Conservation (phyloP, 2,329 filamentous ascomycete species). For the Colletotrichum sp. region DNA sequence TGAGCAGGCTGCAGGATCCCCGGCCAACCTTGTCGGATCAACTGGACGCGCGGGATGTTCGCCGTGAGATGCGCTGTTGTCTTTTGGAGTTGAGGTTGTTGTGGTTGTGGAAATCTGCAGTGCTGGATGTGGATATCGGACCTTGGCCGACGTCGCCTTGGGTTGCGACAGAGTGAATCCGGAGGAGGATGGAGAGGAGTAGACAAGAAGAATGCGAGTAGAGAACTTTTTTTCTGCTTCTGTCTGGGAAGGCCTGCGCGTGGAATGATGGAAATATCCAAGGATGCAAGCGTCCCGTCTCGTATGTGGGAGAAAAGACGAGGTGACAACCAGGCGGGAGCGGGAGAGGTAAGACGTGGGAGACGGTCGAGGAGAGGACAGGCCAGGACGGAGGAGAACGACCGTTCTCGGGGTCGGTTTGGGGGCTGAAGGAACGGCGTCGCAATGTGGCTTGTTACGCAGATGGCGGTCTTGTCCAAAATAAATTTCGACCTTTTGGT, state of each 20-base stretch:
- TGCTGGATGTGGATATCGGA: constrained; percentile 2
- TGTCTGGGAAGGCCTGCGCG: neutral
- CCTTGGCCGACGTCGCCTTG: neutral
- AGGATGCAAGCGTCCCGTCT: neutral
- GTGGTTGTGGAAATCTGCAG: neutral
- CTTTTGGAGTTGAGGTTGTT: neutral
- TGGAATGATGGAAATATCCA: neutral
- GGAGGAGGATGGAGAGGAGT: neutral
- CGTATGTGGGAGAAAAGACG: neutral
- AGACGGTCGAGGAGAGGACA: neutral
- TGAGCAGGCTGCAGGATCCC: neutral
- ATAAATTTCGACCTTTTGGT: neutral
- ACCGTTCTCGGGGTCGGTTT: neutral
- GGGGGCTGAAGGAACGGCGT: constrained; percentile 15
- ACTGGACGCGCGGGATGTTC: neutral
- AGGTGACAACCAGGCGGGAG: neutral
- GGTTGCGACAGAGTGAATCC: neutral
- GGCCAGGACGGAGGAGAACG: neutral
- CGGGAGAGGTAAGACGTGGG: neutral
- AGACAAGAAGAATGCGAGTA: neutral
- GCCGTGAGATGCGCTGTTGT: neutral
- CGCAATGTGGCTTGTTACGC: constrained; percentile 8
- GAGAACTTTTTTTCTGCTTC: neutral
- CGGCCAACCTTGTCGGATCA: neutral
- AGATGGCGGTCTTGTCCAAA: constrained; percentile 6